Evolutionary conservation across 768 basidiomycete species (phyloP), one percentile per base, ranked within the genome.

Genomic region (Russula dissimulans): DNA sequence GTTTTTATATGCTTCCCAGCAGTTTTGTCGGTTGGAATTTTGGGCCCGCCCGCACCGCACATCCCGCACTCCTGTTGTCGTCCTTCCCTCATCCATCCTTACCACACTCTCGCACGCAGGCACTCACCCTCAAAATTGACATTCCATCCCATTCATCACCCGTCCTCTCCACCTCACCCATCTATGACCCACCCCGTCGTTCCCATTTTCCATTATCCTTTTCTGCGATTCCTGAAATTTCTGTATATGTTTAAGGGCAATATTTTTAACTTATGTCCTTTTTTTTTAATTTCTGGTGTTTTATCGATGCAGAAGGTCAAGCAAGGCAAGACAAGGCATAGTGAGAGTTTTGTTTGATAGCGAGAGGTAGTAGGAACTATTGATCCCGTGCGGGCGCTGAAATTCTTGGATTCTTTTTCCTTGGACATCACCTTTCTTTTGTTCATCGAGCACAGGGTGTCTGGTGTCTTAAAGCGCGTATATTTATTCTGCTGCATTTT

Each of bases 401-500:
- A 34, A 8, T 29, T 36, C n/a, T 57, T 43, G n/a, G 22, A 26
- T 31, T 51, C 42, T 38, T 57, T 42, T 39, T 60, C 29, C 10
- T 10, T 34, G n/a, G n/a, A 15, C 34, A 52, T 47, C n/a, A 32
- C 47, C 56, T 32, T 49, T 26, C 4, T 8, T 32, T 9, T 49
- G n/a, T 38, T 38, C 36, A 15, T 38, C 22, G 51, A 14, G 17
- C 51, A 26, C 15, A 8, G 39, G n/a, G n/a, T n/a, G n/a, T 4
- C 15, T 41, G 18, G 34, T 49, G 48, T 50, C 8, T 52, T 22
- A 29, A 32, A 38, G 22, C 10, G 54, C 32, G 42, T 51, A 1
- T 61, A 61, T 56, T 61, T 61, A 61, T 61, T 57, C 44, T 61
- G 60, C 60, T 61, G 55, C 60, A 61, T 61, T 56, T 61, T 46